A percentile compares a stretch with the other conserved stretches of the same genome.
These are phyloP conservation scores for Mycena sp. DNA, from an alignment of 1,284 basidiomycete species.

Conservation along the genomic window DNA sequence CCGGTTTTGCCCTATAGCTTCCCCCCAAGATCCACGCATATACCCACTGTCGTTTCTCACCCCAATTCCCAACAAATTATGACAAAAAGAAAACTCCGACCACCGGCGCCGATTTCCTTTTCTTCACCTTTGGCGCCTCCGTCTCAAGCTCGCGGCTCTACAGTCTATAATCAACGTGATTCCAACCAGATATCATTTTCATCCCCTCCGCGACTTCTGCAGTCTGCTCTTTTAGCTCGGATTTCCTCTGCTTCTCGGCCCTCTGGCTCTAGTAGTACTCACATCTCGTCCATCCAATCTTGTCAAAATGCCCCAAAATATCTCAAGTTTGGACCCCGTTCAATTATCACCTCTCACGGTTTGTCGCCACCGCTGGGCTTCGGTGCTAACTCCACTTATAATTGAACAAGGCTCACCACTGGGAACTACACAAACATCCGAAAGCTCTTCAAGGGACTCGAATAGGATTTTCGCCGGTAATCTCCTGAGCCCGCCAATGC, in stretches of 20 bases:
- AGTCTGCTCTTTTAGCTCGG: not conserved
- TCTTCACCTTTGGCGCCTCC: constrained; percentile 6
- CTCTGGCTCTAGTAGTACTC: not conserved
- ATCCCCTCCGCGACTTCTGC: constrained; percentile 10
- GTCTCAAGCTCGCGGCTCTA: not conserved
- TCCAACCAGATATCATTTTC: constrained; percentile 11
- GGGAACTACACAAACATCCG: no score
- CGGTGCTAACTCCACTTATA: no score
- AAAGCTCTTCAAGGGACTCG: no score
- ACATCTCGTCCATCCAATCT: no score
- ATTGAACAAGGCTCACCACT: no score
- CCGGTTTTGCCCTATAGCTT: no score
- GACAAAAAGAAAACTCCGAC: constrained; percentile 2
- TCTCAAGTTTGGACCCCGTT: no score
- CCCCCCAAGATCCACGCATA: constrained; percentile 8
- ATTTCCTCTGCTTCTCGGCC: not conserved
- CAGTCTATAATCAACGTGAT: not conserved
- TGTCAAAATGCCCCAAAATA: no score
- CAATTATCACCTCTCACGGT: no score
- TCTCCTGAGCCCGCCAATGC: no score
- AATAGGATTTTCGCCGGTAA: no score
- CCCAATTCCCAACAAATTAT: not conserved
- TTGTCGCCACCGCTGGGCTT: no score
- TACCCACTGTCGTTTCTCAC: constrained; percentile 6
- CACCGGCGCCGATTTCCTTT: constrained; percentile 1